Evolutionary conservation across 2,329 filamentous ascomycete species (phyloP).

Genomic region (Pyrenochaeta sp.): DNA sequence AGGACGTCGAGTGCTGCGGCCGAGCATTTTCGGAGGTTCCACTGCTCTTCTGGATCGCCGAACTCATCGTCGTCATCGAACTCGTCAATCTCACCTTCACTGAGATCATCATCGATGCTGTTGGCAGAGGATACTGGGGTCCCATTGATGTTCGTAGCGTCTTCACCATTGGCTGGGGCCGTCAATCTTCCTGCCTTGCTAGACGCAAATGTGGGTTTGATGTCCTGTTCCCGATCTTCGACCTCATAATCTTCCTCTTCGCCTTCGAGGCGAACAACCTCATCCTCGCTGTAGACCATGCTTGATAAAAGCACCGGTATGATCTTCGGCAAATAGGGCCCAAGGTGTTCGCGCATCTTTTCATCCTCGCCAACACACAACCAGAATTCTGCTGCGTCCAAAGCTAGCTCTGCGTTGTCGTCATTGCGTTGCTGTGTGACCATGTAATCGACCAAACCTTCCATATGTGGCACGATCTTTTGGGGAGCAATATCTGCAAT

Average conservation of each 20-base stretch:
- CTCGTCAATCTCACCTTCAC: slow-evolving; percentile 87
- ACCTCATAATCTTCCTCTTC: slow-evolving; percentile 85
- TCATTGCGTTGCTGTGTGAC: slow-evolving; percentile 82
- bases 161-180: slow-evolving; percentile 57
- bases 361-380: slow-evolving; percentile 90
- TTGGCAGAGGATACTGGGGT: slow-evolving; percentile 51
- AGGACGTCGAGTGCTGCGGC: slow-evolving; percentile 95
- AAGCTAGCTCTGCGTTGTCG: slow-evolving; percentile 86
- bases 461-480: slow-evolving; percentile 87
- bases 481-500: slow-evolving; percentile 90
- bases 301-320: slow-evolving; percentile 90
- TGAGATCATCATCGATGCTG: slow-evolving; percentile 72
- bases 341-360: slow-evolving; percentile 76
- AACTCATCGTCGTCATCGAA: slow-evolving; percentile 73
- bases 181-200: slow-evolving; percentile 67
- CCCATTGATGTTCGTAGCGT: slow-evolving; percentile 53
- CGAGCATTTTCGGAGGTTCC: slow-evolving; percentile 97
- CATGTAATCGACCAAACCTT: slow-evolving; percentile 91
- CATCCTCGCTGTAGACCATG: slow-evolving; percentile 97
- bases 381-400: slow-evolving; percentile 98
- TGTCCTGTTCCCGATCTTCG: slow-evolving; percentile 88
- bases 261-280: slow-evolving; percentile 83
- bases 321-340: slow-evolving; percentile 81
- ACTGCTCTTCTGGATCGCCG: slow-evolving; percentile 84
- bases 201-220: slow-evolving; percentile 91